These are phyloP conservation scores for Hansenula sp. DNA, from an alignment of 1,139 yeast genomes.

Conservation along the genomic window DNA sequence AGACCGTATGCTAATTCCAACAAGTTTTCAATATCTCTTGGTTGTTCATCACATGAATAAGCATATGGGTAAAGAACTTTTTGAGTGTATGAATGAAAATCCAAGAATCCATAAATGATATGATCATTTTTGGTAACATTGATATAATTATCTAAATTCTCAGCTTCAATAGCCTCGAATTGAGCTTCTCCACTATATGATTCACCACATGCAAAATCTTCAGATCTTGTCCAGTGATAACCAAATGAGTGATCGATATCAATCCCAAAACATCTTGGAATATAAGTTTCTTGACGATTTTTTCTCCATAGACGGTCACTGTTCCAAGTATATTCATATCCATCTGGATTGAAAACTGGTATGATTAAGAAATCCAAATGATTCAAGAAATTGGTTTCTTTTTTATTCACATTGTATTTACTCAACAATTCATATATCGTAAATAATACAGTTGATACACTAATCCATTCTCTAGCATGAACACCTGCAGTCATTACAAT, in stretches of 20 bases:
- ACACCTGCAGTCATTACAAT: conserved; percentile 79
- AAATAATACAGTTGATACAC: conserved; percentile 66
- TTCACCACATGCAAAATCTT: conserved; percentile 72
- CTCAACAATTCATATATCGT: conserved; percentile 51
- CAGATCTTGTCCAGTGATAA: conserved; percentile 64
- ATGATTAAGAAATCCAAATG: conserved; percentile 67
- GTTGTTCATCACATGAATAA: conserved; percentile 65
- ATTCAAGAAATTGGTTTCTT: conserved; percentile 36
- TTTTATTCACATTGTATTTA: conserved; percentile 39
- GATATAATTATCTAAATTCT: conserved; percentile 58
- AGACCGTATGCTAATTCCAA: conserved; percentile 79
- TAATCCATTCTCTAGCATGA: conserved; percentile 91
- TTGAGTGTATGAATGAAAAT: conserved; percentile 82
- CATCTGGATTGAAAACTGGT: conserved; percentile 89
- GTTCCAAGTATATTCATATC: conserved; percentile 80
- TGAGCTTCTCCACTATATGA: conserved; percentile 76
- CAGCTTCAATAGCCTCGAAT: conserved; percentile 73
- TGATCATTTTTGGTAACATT: conserved; percentile 56
- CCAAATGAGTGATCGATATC: conserved; percentile 86
- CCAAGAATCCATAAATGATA: conserved; percentile 70
- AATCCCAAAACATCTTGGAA: conserved; percentile 70
- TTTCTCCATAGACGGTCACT: conserved; percentile 84
- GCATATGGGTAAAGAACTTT: conserved; percentile 82
- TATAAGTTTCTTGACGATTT: conserved; percentile 71
- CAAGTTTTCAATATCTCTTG: conserved; percentile 77